Evolutionary conservation across 2,329 filamentous ascomycete species (phyloP).

Genomic region (Aspergillus fischeri): DNA sequence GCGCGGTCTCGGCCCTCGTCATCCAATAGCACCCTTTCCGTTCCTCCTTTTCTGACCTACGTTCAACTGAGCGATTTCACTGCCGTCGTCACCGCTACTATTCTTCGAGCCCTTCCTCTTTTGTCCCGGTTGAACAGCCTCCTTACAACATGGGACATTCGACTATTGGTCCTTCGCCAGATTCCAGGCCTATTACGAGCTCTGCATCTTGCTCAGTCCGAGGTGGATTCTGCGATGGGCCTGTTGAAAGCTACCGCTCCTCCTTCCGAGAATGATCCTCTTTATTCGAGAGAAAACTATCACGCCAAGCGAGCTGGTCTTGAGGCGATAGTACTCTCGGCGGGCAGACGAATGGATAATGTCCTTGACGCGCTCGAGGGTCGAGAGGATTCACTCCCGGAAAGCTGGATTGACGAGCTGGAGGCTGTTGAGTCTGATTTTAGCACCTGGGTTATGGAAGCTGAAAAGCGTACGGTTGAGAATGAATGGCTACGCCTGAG

Average conservation of each 20-base stretch:
- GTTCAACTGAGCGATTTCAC: slow-evolving; percentile 82
- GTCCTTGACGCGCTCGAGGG: slow-evolving; percentile 88
- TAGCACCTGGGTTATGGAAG: slow-evolving; percentile 73
- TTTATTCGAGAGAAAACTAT: slow-evolving; percentile 36
- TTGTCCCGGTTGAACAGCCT: slow-evolving; percentile 68
- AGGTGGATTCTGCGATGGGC: slow-evolving; percentile 32
- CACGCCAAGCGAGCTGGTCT: slow-evolving; percentile 52
- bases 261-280: slow-evolving; percentile 22
- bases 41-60: slow-evolving; percentile 47
- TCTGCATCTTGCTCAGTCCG: slow-evolving; percentile 46
- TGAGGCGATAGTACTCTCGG: slow-evolving; percentile 62
- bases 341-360: slow-evolving; percentile 71
- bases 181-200: slow-evolving; percentile 65
- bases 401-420: slow-evolving; percentile 81
- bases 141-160: slow-evolving; percentile 73
- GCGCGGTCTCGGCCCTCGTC: slow-evolving; percentile 53
- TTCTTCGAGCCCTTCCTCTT: slow-evolving; percentile 81
- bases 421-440: slow-evolving; percentile 75
- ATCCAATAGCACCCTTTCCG: slow-evolving; percentile 42
- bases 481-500: slow-evolving; percentile 48
- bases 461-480: slow-evolving; percentile 69
- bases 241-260: slow-evolving; percentile 22
- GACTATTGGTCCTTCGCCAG: slow-evolving; percentile 69
- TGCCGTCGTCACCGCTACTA: slow-evolving; percentile 83
- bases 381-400: slow-evolving; percentile 75